Conservation (phyloP, 164 flowering plant genomes). For the Tetrastigma voinierianum region DNA sequence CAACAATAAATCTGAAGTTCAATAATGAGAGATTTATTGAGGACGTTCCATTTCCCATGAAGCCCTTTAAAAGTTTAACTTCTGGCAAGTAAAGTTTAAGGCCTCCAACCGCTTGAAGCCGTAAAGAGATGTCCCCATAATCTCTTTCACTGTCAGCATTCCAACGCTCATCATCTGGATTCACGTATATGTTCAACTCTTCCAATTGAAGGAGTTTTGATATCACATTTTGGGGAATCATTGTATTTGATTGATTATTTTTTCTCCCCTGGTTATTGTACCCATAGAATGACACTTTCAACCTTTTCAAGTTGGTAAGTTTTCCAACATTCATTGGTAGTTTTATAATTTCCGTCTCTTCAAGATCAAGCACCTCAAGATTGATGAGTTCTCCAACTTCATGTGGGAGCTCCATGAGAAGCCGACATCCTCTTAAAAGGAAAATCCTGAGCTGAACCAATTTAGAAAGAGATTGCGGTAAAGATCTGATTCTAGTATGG, state of each 20-base stretch:
- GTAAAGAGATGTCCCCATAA: not conserved
- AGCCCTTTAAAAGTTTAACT: not conserved
- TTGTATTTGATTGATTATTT: not conserved
- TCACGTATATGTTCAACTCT: not conserved
- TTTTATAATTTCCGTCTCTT: conserved; percentile 9
- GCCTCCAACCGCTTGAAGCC: not conserved
- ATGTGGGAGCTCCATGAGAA: not conserved
- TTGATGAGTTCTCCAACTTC: conserved; percentile 13
- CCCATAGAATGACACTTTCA: conserved; percentile 16
- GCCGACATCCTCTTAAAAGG: no score
- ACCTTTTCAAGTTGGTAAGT: conserved; percentile 3
- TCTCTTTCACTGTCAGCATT: not conserved
- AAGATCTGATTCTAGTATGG: no score
- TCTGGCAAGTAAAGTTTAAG: not conserved
- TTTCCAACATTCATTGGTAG: conserved; percentile 13
- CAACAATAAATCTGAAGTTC: not conserved
- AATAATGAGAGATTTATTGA: no score
- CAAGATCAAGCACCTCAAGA: conserved; percentile 27
- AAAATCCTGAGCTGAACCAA: no score
- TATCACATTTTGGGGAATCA: conserved; percentile 3
- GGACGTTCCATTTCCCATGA: not conserved
- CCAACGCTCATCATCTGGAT: not conserved
- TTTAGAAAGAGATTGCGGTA: no score
- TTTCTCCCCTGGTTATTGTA: no score
- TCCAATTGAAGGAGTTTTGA: not conserved